Evolutionary conservation across 2,329 filamentous ascomycete species (phyloP).

Genomic region (Magnaporthiopsis rhizophila): DNA sequence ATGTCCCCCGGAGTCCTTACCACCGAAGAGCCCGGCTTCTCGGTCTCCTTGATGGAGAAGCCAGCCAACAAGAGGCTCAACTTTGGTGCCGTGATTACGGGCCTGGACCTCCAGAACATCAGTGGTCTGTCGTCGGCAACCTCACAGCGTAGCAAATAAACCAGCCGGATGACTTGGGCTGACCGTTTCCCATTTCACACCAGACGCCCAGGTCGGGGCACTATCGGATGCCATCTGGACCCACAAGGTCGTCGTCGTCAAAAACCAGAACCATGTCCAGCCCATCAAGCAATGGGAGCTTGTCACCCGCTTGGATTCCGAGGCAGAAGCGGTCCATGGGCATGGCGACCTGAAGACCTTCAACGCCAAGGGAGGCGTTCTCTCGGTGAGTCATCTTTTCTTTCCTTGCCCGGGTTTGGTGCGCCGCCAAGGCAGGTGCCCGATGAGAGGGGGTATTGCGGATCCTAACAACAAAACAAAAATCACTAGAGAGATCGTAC

Average conservation of each 20-base stretch:
- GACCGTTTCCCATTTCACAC: not conserved
- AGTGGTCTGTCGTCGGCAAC: no score
- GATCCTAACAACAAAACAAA: not conserved
- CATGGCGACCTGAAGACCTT: slow-evolving; percentile 33
- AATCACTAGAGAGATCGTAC: slow-evolving; percentile 19
- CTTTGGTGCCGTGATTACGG: slow-evolving; percentile 27
- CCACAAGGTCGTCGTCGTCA: slow-evolving; percentile 34
- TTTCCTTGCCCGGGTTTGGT: no score
- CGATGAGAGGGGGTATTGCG: not conserved
- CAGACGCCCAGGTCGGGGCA: slow-evolving; percentile 27
- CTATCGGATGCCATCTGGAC: slow-evolving; percentile 32
- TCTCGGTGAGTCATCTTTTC: slow-evolving; percentile 13
- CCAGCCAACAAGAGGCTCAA: slow-evolving; percentile 26
- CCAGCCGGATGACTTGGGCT: no score
- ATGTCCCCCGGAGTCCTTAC: no score
- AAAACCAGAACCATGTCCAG: slow-evolving; percentile 30
- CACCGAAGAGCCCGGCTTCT: slow-evolving; percentile 29
- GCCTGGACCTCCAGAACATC: slow-evolving; percentile 25
- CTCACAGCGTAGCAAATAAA: no score
- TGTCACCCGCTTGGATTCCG: slow-evolving; percentile 33
- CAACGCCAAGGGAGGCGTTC: slow-evolving; percentile 29
- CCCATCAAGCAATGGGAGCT: slow-evolving; percentile 37
- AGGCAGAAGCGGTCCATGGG: slow-evolving; percentile 30
- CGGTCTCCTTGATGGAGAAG: slow-evolving; percentile 21
- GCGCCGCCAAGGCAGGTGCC: no score